phyloP scores from a whole-genome alignment of 176 grass and related monocot species.

The Tillandsia leiboldiana region DNA sequence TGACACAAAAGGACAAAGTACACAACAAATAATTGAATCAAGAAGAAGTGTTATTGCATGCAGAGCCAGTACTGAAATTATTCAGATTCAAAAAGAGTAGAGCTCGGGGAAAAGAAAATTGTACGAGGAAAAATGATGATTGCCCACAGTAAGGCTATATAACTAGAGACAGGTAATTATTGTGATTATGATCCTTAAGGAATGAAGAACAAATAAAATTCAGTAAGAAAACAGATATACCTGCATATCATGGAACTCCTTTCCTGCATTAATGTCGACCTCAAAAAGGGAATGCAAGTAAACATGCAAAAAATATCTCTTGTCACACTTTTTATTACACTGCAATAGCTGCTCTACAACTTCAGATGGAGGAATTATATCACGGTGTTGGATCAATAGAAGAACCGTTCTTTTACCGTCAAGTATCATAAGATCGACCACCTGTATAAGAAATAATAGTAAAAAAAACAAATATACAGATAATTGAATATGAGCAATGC shows the following conservation, averaged over 20 bases:
- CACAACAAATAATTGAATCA: neutral
- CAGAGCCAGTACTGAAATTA: neutral
- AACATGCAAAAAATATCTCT: conserved; percentile 61
- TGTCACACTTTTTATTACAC: conserved; percentile 52
- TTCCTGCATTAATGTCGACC: conserved; percentile 71
- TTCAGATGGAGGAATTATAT: conserved; percentile 79
- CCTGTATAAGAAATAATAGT: conserved; percentile 31
- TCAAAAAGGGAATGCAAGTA: conserved; percentile 98
- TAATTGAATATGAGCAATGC: neutral
- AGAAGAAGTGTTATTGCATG: neutral
- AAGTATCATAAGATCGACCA: conserved; percentile 78
- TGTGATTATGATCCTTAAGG: too few relatives aligned
- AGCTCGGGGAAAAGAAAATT: too few relatives aligned
- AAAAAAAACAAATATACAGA: neutral
- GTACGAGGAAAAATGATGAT: too few relatives aligned
- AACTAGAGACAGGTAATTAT: too few relatives aligned
- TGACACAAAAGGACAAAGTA: conserved; percentile 9
- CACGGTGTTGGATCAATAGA: conserved; percentile 73
- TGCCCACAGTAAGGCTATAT: too few relatives aligned
- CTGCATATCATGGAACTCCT: conserved; percentile 96
- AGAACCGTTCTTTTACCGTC: conserved; percentile 66
- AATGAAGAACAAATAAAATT: neutral
- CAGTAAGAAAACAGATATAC: conserved; percentile 25
- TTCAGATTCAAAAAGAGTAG: too few relatives aligned
- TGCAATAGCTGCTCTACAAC: conserved; percentile 61